Evolutionary conservation across 805 yeast species (phyloP).

Genomic region (Limtongia smithiae): DNA sequence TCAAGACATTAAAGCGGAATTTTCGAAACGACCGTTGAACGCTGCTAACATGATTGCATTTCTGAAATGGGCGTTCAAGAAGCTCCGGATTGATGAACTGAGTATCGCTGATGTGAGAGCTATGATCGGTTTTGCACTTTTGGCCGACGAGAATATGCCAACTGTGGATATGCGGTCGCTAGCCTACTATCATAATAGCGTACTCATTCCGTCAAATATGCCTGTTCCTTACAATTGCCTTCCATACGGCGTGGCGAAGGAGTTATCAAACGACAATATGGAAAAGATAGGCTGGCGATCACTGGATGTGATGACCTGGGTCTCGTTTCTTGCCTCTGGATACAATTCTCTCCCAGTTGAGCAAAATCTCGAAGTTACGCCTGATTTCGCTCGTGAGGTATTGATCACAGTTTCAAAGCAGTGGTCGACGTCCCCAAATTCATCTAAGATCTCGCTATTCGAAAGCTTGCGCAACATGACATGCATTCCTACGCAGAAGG

Average conservation of each 20-base stretch:
- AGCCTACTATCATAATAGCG: conserved; percentile 31
- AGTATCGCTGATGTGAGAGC: conserved; percentile 18
- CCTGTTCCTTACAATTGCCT: conserved; percentile 38
- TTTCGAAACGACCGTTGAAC: conserved; percentile 33
- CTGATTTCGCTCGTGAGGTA: conserved; percentile 32
- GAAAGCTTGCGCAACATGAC: conserved; percentile 23
- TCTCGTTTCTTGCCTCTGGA: conserved; percentile 22
- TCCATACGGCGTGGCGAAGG: conserved; percentile 31
- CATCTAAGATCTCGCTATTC: conserved; percentile 12
- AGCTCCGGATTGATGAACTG: conserved; percentile 19
- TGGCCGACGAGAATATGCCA: conserved; percentile 26
- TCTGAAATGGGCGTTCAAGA: conserved; percentile 34
- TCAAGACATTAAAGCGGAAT: conserved; percentile 34
- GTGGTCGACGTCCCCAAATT: conserved; percentile 31
- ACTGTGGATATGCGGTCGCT: conserved; percentile 31
- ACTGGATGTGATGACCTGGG: conserved; percentile 31
- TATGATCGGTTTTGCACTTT: conserved; percentile 30
- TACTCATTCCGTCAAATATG: conserved; percentile 29
- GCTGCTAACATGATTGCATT: conserved; percentile 27
- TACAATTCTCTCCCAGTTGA: conserved; percentile 15
- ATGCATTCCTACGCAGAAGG: conserved; percentile 41
- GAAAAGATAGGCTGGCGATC: conserved; percentile 34
- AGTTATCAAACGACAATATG: conserved; percentile 25
- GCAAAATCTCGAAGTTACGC: conserved; percentile 27
- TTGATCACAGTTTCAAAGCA: conserved; percentile 30